phyloP scores from a whole-genome alignment of 2,329 filamentous ascomycete species.

The Penicillium brasilianum region DNA sequence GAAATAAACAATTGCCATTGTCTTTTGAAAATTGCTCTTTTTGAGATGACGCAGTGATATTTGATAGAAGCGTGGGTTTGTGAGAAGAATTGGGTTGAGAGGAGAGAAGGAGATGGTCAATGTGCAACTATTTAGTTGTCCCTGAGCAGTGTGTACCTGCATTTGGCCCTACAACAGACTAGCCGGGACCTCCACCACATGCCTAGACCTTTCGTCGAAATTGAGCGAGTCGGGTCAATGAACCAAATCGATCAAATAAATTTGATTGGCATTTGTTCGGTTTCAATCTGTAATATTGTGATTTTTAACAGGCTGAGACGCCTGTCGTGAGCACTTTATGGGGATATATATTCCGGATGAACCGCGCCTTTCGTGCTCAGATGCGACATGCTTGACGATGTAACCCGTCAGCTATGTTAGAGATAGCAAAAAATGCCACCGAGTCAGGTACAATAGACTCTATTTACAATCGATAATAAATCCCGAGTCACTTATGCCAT shows the following conservation, averaged over 20 bases:
- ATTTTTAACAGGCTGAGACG: neutral
- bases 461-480: neutral
- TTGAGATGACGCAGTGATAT: neutral
- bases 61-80: neutral
- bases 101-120: neutral
- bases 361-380: no score
- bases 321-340: neutral
- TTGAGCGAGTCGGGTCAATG: neutral
- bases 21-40: neutral
- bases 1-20: slow-evolving; percentile 13
- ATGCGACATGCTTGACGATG: no score
- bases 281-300: neutral
- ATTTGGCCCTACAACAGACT: neutral
- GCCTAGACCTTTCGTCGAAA: neutral
- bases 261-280: neutral
- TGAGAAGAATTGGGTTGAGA: no score
- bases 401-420: neutral
- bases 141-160: neutral
- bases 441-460: neutral
- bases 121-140: neutral
- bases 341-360: neutral
- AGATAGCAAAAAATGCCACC: neutral
- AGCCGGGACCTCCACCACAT: neutral
- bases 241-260: neutral
- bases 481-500: neutral